Evolutionary conservation across 2,329 filamentous ascomycete species (phyloP).

Genomic region (Geosmithia flava): DNA sequence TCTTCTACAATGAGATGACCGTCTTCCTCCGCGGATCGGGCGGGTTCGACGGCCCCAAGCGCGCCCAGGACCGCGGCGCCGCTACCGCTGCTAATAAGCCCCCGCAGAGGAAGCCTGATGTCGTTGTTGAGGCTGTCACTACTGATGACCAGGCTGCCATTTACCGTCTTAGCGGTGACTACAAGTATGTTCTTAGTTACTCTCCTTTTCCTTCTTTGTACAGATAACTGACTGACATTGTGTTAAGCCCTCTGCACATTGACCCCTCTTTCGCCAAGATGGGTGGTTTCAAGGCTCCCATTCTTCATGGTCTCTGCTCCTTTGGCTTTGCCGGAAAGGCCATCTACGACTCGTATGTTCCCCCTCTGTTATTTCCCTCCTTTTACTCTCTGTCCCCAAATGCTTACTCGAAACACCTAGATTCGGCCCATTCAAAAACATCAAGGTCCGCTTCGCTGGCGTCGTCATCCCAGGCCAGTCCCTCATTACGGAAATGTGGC

Average conservation of each 20-base stretch:
- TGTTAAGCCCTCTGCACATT: conserved; percentile 69
- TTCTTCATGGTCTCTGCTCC: conserved; percentile 92
- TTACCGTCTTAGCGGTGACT: conserved; percentile 87
- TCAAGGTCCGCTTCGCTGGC: conserved; percentile 86
- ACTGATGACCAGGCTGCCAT: conserved; percentile 84
- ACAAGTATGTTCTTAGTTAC: conserved; percentile 46
- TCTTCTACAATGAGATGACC: conserved; percentile 97
- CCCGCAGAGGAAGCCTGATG: conserved; percentile 66
- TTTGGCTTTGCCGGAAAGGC: conserved; percentile 89
- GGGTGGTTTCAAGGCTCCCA: conserved; percentile 87
- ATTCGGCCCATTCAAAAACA: conserved; percentile 75
- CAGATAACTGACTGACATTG: neutral
- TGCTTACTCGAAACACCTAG: conserved; percentile 1
- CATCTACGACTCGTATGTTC: conserved; percentile 52
- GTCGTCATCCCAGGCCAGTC: conserved; percentile 79
- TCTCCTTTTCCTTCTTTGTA: neutral
- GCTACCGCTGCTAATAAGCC: conserved; percentile 69
- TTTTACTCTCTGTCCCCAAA: no score
- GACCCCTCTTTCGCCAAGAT: conserved; percentile 91
- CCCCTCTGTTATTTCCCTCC: neutral
- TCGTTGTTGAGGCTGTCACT: conserved; percentile 74
- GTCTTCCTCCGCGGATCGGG: conserved; percentile 86
- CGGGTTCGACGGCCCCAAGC: conserved; percentile 76
- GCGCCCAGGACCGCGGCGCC: conserved; percentile 64
- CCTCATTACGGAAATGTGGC: conserved; percentile 92